phyloP scores from a whole-genome alignment of 495 filamentous ascomycete genomes.

The Podospora pseudocomata region DNA sequence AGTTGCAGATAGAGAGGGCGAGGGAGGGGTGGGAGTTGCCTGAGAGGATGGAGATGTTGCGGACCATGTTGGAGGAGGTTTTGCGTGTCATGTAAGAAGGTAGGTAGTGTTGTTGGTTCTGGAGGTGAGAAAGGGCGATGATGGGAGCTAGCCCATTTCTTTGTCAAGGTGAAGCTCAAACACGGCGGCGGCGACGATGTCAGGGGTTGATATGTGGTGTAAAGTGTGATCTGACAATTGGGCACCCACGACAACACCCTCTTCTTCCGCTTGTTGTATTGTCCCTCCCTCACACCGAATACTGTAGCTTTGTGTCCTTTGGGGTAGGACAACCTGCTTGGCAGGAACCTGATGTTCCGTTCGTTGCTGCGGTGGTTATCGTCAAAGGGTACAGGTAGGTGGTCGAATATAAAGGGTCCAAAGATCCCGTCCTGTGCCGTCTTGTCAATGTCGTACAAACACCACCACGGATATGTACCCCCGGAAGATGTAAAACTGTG shows the following conservation, averaged over 20 bases:
- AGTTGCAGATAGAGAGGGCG: constrained; percentile 77
- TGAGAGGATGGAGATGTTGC: constrained; percentile 91
- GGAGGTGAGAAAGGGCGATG: background rate
- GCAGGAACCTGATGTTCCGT: background rate
- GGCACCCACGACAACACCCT: background rate
- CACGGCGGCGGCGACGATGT: no score
- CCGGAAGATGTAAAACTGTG: background rate
- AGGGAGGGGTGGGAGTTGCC: constrained; percentile 89
- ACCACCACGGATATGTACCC: background rate
- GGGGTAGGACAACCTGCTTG: background rate
- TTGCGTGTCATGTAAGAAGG: background rate
- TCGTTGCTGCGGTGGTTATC: background rate
- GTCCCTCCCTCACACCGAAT: background rate
- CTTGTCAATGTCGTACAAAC: background rate
- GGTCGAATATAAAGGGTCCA: background rate
- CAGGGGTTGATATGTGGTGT: background rate
- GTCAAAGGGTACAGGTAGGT: background rate
- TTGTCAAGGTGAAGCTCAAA: background rate
- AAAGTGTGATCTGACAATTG: background rate
- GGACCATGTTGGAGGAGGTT: constrained; percentile 58
- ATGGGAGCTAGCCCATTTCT: background rate
- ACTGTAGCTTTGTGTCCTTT: background rate
- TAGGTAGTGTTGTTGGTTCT: background rate
- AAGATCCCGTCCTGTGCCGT: background rate
- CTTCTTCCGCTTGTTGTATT: background rate